Conservation (phyloP, 2,329 filamentous ascomycete genomes). For the Trichoderma koningii region DNA sequence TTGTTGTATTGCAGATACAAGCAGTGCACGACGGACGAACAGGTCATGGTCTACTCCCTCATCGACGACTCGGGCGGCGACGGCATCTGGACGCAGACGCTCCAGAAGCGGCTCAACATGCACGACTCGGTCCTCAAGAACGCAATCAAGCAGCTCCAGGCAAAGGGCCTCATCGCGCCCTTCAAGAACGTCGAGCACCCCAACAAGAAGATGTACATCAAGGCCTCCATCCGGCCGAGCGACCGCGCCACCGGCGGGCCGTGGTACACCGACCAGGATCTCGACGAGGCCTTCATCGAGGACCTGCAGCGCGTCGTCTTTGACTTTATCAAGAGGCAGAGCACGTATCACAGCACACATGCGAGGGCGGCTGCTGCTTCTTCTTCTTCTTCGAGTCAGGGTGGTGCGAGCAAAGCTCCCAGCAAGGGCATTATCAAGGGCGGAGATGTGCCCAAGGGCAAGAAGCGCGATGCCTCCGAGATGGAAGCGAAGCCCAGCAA, state of each 20-base stretch:
- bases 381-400: no score
- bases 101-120: constrained; percentile 77
- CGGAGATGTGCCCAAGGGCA: constrained; percentile 44
- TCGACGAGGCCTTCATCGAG: constrained; percentile 87
- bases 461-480: constrained; percentile 53
- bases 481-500: constrained; percentile 33
- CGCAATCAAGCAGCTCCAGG: constrained; percentile 79
- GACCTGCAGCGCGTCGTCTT: constrained; percentile 73
- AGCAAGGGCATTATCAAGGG: constrained; percentile 60
- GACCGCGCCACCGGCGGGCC: constrained; percentile 91
- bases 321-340: constrained; percentile 69
- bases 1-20: constrained; percentile 51
- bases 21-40: constrained; percentile 67
- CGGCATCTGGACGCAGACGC: constrained; percentile 87
- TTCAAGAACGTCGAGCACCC: constrained; percentile 92
- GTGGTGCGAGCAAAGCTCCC: constrained; percentile 42
- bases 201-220: constrained; percentile 94
- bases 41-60: constrained; percentile 80
- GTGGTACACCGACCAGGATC: constrained; percentile 89
- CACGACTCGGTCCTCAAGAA: constrained; percentile 82
- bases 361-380: constrained; percentile 38
- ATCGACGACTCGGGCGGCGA: constrained; percentile 84
- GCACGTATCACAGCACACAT: constrained; percentile 62
- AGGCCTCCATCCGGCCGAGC: constrained; percentile 77
- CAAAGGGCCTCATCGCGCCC: constrained; percentile 78